phyloP scores from a whole-genome alignment of 257 asterid genomes.

The Verbascum thapsus region DNA sequence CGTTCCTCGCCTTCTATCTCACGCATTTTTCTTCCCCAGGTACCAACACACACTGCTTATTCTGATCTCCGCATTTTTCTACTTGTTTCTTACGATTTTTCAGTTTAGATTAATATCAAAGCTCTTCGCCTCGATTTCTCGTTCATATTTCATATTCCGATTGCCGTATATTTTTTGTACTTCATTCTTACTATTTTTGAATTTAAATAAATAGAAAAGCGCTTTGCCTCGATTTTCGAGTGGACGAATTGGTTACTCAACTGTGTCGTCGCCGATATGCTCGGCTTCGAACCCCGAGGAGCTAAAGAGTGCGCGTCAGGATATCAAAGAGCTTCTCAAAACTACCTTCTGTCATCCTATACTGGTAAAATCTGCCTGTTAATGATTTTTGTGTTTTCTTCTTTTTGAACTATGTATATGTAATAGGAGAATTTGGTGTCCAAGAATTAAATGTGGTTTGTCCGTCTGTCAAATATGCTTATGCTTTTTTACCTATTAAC shows the following conservation, averaged over 20 bases:
- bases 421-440: not conserved
- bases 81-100: not conserved
- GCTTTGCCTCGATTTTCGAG: constrained; percentile 39
- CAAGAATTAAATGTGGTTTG: not conserved
- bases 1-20: constrained; percentile 60
- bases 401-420: too few relatives aligned
- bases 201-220: constrained; percentile 54
- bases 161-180: too few relatives aligned
- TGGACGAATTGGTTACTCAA: constrained; percentile 51
- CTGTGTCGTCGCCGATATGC: constrained; percentile 70
- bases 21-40: constrained; percentile 58
- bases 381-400: too few relatives aligned
- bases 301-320: constrained; percentile 88
- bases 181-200: too few relatives aligned
- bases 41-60: not conserved
- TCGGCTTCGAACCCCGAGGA: constrained; percentile 72
- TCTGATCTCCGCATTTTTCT: not conserved
- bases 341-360: constrained; percentile 79
- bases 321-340: constrained; percentile 70
- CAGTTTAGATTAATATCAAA: too few relatives aligned
- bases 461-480: too few relatives aligned
- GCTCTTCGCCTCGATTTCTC: too few relatives aligned
- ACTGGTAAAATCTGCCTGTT: constrained; percentile 48
- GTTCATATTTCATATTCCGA: too few relatives aligned
- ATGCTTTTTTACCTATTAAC: constrained; percentile 9